Percentiles rank a stretch among this genome's conserved stretches.
Evolutionary conservation across 106 monocot genomes (phyloP).

Genomic region (Phalaenopsis equestris): DNA sequence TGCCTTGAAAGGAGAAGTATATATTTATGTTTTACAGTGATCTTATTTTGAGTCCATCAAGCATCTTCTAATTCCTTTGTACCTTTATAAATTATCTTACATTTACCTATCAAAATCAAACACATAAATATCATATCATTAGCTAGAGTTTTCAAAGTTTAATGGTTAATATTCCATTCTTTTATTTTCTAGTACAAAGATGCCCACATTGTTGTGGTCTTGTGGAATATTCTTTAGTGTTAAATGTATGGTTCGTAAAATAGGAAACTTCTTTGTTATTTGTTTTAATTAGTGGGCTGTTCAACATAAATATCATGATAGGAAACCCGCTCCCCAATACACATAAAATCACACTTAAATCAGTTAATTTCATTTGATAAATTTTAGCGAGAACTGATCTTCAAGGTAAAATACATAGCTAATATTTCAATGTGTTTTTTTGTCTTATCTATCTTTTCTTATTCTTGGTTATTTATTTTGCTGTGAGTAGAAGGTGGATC

Average conservation of each 20-base stretch:
- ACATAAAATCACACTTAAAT: not conserved
- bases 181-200: not conserved
- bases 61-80: not conserved
- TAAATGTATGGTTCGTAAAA: not conserved
- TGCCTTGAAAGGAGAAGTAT: not conserved
- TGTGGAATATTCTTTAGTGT: not conserved
- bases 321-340: not conserved
- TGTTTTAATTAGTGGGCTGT: not conserved
- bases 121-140: not conserved
- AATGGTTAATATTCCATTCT: not conserved
- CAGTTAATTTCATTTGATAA: not conserved
- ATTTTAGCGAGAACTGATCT: not conserved
- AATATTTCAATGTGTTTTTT: not conserved
- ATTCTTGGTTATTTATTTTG: conserved; percentile 5
- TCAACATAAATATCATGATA: not conserved
- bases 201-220: not conserved
- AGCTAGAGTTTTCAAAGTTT: not conserved
- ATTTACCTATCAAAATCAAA: not conserved
- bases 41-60: not conserved
- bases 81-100: not conserved
- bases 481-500: conserved; percentile 23
- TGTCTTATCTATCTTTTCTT: conserved; percentile 5
- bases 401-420: not conserved
- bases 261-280: not conserved
- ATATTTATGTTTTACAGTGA: not conserved